Percentiles rank a stretch among this genome's conserved stretches.
Evolutionary conservation across 2,329 filamentous ascomycete genomes (phyloP).

Genomic region (Clarireedia homoeocarpa): DNA sequence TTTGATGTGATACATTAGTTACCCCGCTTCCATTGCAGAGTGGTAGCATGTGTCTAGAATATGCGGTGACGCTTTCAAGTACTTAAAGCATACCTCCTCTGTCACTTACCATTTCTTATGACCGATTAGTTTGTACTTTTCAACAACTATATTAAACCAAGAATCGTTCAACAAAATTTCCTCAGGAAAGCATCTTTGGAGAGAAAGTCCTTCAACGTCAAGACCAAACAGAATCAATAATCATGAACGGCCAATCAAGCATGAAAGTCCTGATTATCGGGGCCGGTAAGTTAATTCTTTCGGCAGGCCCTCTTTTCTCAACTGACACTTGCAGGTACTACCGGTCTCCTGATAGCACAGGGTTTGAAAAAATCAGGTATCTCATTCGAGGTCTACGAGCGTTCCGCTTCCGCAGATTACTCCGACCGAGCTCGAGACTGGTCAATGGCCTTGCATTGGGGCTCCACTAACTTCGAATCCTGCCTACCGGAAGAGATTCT

Average conservation of each 20-base stretch:
- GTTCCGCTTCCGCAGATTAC: not conserved
- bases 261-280: conserved; percentile 4
- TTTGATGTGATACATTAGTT: no score
- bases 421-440: not conserved
- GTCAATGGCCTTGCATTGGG: conserved; percentile 6
- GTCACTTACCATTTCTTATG: no score
- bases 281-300: conserved; percentile 3
- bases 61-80: no score
- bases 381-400: not conserved
- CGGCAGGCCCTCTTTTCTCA: no score
- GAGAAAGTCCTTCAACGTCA: no score
- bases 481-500: conserved; percentile 1
- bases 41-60: no score
- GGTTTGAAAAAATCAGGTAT: conserved; percentile 3
- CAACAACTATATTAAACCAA: no score
- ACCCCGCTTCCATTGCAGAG: no score
- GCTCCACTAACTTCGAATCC: not conserved
- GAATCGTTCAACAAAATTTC: no score
- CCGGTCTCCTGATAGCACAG: conserved; percentile 4
- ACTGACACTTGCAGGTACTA: not conserved
- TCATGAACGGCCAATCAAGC: not conserved
- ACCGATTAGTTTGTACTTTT: no score
- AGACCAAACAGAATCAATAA: not conserved
- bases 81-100: no score
- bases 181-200: no score